Evolutionary conservation across 805 yeast species (phyloP), one percentile per base, ranked within the genome.

Genomic region (Ogataea populi-albae): DNA sequence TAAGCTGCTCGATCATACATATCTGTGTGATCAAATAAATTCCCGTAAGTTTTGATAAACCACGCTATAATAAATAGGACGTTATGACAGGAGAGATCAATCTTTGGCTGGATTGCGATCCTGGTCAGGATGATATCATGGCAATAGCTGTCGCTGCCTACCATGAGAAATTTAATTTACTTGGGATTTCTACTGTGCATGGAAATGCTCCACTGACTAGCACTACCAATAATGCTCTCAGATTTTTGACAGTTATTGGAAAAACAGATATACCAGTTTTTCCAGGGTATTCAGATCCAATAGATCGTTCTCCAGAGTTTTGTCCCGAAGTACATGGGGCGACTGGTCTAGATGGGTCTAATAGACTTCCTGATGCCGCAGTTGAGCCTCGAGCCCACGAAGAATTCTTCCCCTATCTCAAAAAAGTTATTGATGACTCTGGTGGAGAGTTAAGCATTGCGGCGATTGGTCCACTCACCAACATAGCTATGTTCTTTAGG

Each of bases 41-140:
- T n/a, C n/a, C n/a, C n/a, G n/a, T n/a, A n/a, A n/a, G n/a, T n/a
- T n/a, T n/a, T n/a, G n/a, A n/a, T n/a, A n/a, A n/a, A n/a, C n/a
- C n/a, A n/a, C n/a, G n/a, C n/a, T n/a, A n/a, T n/a, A n/a, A n/a
- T n/a, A n/a, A n/a, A n/a, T n/a, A n/a, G n/a, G n/a, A n/a, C n/a
- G n/a, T n/a, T n/a, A n/a, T n/a, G n/a, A n/a, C n/a, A n/a, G n/a
- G n/a, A n/a, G n/a, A 47, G 38, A 73, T 79, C 15, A 94, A 95
- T 0, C 51, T 87, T 4, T 87, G 95, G 95, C 59, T 87, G 9
- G 96, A 87, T 60, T 87, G 96, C 58, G 96, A 87, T 54, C 95
- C 95, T 0, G 95, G 96, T 2, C 93, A 83, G 51, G 96, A 87
- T 53, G 96, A 87, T 50, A 81, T 85, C 2, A 71, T 85, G 29